Conservation (phyloP, 805 yeast species). For the Komagataella phaffii region DNA sequence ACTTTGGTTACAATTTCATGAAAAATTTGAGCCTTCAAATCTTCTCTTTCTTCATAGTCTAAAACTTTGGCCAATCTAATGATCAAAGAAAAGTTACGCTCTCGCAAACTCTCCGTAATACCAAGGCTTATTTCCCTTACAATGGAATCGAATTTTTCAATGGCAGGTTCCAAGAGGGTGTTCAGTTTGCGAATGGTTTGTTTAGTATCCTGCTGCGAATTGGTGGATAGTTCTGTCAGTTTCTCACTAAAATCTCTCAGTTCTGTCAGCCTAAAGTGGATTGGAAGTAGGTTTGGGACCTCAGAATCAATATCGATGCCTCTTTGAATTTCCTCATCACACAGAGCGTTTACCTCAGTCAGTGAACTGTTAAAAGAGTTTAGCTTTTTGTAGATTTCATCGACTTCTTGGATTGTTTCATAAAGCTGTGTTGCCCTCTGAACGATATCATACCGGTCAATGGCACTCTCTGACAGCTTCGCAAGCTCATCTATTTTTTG, state of each 20-base stretch:
- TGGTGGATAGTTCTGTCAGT: slow-evolving; percentile 36
- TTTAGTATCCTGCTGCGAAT: slow-evolving; percentile 45
- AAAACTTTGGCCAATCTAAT: slow-evolving; percentile 64
- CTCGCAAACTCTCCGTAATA: slow-evolving; percentile 60
- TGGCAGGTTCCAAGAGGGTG: slow-evolving; percentile 30
- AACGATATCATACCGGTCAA: slow-evolving; percentile 56
- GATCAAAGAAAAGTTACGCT: slow-evolving; percentile 53
- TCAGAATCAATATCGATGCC: slow-evolving; percentile 28
- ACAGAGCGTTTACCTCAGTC: slow-evolving; percentile 33
- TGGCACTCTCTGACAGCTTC: slow-evolving; percentile 41
- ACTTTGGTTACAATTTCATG: slow-evolving; percentile 4
- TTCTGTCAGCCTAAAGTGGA: slow-evolving; percentile 59
- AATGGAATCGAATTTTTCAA: slow-evolving; percentile 49
- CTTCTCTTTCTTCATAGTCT: slow-evolving; percentile 72
- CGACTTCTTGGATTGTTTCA: slow-evolving; percentile 61
- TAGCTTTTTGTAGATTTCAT: slow-evolving; percentile 50
- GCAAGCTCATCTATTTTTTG: slow-evolving; percentile 33
- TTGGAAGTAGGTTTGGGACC: slow-evolving; percentile 42
- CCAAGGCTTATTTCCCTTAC: slow-evolving; percentile 53
- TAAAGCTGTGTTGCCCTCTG: slow-evolving; percentile 53
- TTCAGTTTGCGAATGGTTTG: slow-evolving; percentile 50
- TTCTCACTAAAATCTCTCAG: slow-evolving; percentile 74
- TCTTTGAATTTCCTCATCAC: slow-evolving; percentile 33
- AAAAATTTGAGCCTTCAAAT: slow-evolving; percentile 26
- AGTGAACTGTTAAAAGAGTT: slow-evolving; percentile 38